Evolutionary conservation across 768 basidiomycete genomes (phyloP).

Genomic region (Amanita thiersii): DNA sequence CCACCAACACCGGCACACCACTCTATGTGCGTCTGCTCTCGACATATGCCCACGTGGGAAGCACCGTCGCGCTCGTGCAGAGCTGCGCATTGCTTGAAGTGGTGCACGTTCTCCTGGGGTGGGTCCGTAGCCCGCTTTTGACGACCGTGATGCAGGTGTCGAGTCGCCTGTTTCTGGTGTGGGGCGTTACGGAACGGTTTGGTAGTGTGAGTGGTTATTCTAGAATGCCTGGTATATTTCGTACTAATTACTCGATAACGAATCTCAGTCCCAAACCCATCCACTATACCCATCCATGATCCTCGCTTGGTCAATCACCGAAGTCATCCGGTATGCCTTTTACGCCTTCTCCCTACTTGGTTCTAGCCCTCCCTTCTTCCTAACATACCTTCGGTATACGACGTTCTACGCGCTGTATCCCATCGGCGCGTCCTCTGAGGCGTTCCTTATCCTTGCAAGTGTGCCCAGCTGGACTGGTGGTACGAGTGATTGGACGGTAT

Average conservation of each 20-base stretch:
- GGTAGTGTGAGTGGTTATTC: constrained; percentile 36
- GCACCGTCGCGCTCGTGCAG: constrained; percentile 43
- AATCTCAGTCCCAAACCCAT: constrained; percentile 60
- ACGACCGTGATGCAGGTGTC: constrained; percentile 79
- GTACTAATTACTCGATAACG: too few relatives aligned
- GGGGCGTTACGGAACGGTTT: constrained; percentile 70
- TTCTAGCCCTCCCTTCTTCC: constrained; percentile 31
- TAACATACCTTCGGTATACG: constrained; percentile 80
- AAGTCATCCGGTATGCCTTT: constrained; percentile 87
- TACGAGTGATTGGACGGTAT: constrained; percentile 19
- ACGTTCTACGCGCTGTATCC: constrained; percentile 94
- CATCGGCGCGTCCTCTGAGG: constrained; percentile 86
- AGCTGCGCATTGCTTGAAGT: constrained; percentile 80
- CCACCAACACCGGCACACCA: constrained; percentile 26
- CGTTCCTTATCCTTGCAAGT: constrained; percentile 71
- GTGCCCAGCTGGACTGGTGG: constrained; percentile 45
- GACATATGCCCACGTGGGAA: neutral
- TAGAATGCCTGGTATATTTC: neutral
- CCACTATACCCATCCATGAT: constrained; percentile 90
- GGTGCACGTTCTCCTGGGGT: constrained; percentile 67
- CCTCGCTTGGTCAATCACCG: constrained; percentile 85
- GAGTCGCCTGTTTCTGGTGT: constrained; percentile 76
- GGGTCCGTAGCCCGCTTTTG: constrained; percentile 68
- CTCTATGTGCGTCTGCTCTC: constrained; percentile 13
- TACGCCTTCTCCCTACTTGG: constrained; percentile 68